Base-by-base conservation (phyloP, 2,329 filamentous ascomycete genomes). In the Phialocephala sp. region DNA sequence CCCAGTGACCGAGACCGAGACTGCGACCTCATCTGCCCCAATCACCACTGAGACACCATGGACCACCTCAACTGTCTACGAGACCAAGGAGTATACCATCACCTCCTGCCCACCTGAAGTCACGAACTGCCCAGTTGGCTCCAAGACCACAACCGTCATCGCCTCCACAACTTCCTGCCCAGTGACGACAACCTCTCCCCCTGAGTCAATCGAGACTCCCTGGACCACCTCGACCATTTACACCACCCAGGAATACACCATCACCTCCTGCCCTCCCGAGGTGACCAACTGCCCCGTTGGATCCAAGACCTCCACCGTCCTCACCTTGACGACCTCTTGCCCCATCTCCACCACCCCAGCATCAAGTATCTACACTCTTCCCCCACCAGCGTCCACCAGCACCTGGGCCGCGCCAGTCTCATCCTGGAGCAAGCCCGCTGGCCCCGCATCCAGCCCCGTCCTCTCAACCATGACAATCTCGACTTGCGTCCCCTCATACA, bases 141-240 rank as follows among this genome's bases (percentile, higher is more conserved):
- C 47, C 32, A 69, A 73, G 9, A 73, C 78, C 57, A 76, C 75
- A 47, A 73, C 77, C 37, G 69, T 78, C 56, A 71, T 45, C n/a
- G 60, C 62, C 22, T 65, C 24, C 12, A 79, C 77, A 24, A 77
- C 73, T 12, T 72, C 79, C 60, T 78, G 77, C 74, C 77, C 77
- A 18, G 74, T 77, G 18, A 71, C 75, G 35, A 37, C 18, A 22
- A 60, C 60, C 39, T 55, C 52, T 59, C 50, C 22, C 22, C n/a
- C 57, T 35, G 15, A 39, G 41, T 24, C 54, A 55, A 52, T 15
- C 8, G 36, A 22, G n/a, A 59, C 47, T 3, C 20, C 62, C 41
- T 74, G 72, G 47, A 72, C 79, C 32, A 72, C 69, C 39, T 60
- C 58, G n/a, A 68, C 59, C n/a, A 52, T 66, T 57, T 62, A 64